These are phyloP conservation scores for Ceratobasidium sp. DNA, from an alignment of 1,284 basidiomycete species.

Conservation along the genomic window DNA sequence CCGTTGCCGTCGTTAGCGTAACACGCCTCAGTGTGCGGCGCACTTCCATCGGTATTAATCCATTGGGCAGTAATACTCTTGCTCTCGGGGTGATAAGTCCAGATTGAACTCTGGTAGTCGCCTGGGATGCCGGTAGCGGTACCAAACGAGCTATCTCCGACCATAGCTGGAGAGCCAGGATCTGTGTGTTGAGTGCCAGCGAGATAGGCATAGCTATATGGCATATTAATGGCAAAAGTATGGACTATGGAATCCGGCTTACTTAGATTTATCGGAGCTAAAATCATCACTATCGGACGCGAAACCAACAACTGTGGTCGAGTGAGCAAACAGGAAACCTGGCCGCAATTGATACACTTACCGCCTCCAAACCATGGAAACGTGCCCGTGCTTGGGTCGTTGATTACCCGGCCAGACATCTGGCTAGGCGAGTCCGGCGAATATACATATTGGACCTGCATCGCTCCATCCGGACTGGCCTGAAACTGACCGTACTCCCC, in stretches of 20 bases:
- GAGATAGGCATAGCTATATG: slow-evolving; percentile 10
- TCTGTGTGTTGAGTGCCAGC: not conserved
- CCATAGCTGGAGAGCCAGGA: no score
- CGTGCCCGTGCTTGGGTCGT: not conserved
- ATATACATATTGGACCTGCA: slow-evolving; percentile 19
- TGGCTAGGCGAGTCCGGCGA: not conserved
- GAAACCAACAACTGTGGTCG: slow-evolving; percentile 14
- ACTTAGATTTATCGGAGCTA: slow-evolving; percentile 11
- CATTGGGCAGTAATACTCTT: no score
- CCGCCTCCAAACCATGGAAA: slow-evolving; percentile 9
- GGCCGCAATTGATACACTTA: not conserved
- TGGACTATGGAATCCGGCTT: not conserved
- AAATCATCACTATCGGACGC: not conserved
- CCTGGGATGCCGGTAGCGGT: no score
- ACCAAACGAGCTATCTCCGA: no score
- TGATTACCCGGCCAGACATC: not conserved
- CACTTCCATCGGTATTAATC: no score
- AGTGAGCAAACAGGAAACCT: not conserved
- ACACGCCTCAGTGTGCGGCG: no score
- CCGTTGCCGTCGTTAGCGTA: no score
- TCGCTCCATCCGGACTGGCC: not conserved
- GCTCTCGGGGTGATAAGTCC: no score
- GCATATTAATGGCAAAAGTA: not conserved
- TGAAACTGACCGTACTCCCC: slow-evolving; percentile 34
- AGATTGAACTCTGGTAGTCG: no score